Percentiles rank a stretch among this genome's conserved stretches.
Conservation (phyloP, 2,329 filamentous ascomycete species). For the Cladophialophora psammophila region DNA sequence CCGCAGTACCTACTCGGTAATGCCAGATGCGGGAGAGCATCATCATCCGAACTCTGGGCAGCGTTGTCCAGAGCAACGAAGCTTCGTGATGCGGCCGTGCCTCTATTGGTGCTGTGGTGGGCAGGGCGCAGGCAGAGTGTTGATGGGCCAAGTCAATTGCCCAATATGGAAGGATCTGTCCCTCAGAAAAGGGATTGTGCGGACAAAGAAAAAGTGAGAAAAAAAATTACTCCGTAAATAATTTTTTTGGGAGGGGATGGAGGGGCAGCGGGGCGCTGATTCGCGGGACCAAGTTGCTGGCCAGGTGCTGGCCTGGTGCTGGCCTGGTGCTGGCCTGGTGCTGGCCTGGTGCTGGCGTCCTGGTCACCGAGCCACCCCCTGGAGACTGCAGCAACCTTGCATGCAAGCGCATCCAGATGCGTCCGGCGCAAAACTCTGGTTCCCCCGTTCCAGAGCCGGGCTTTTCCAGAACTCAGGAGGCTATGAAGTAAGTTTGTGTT, state of each 20-base stretch:
- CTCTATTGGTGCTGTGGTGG: not conserved
- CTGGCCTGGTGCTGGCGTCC: not conserved
- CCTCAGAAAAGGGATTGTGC: conserved; percentile 6
- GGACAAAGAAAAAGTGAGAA: not conserved
- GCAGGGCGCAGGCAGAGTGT: not conserved
- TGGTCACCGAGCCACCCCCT: conserved; percentile 23
- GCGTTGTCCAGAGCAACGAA: conserved; percentile 23
- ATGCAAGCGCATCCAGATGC: conserved; percentile 17
- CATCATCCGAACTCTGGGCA: not conserved
- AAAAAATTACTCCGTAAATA: conserved; percentile 1
- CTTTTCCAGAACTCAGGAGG: conserved; percentile 2
- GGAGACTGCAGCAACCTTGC: conserved; percentile 24
- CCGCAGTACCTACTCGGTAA: not conserved
- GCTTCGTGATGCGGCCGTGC: not conserved
- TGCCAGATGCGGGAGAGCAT: conserved; percentile 14
- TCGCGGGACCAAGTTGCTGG: conserved; percentile 4
- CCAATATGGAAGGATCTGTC: not conserved
- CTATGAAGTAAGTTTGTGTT: not conserved
- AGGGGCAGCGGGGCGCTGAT: conserved; percentile 15
- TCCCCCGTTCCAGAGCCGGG: not conserved
- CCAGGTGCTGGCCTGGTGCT: not conserved
- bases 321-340: not conserved
- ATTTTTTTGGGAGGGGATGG: conserved; percentile 13
- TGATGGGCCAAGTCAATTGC: conserved; percentile 10
- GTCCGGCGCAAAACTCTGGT: conserved; percentile 4